Conservation (phyloP, 352 stramenopile species). For the Hyaloperonospora arabidopsidis region DNA sequence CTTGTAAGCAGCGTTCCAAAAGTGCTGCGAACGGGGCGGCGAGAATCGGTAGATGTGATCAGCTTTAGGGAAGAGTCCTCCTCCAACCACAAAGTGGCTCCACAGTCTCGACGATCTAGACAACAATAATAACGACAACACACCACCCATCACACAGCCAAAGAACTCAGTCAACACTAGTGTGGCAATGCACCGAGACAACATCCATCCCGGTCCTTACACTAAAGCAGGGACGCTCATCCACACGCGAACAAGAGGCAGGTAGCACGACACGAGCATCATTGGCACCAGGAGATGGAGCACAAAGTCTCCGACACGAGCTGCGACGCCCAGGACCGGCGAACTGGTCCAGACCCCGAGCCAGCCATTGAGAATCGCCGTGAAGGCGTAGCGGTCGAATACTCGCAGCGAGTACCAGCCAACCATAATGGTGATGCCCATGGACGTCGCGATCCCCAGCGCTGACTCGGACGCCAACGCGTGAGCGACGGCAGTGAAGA, state of each 20-base stretch:
- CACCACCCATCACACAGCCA: constrained; percentile 5
- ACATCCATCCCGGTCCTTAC: constrained; percentile 15
- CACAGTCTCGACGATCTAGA: constrained; percentile 63
- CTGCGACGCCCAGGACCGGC: constrained; percentile 46
- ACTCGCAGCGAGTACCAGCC: constrained; percentile 78
- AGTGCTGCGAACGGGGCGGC: constrained; percentile 59
- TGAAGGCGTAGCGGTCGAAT: constrained; percentile 74
- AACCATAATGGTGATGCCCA: constrained; percentile 82
- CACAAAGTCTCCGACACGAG: constrained; percentile 51
- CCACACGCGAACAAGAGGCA: constrained; percentile 69
- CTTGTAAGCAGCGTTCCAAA: constrained; percentile 73
- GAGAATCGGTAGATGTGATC: constrained; percentile 76
- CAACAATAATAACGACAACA: too few relatives aligned
- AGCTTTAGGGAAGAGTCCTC: constrained; percentile 60
- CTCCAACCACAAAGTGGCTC: constrained; percentile 63
- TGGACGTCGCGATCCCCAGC: constrained; percentile 66
- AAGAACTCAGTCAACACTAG: constrained; percentile 3
- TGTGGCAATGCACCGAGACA: not conserved
- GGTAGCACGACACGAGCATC: constrained; percentile 66
- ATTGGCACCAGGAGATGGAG: constrained; percentile 67
- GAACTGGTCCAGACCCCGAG: constrained; percentile 70
- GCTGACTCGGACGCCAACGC: constrained; percentile 45
- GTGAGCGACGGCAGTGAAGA: constrained; percentile 53
- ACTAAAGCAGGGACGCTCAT: constrained; percentile 71
- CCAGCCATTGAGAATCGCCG: constrained; percentile 62